Percentiles rank a stretch among this genome's conserved stretches.
phyloP scores from a whole-genome alignment of 495 filamentous ascomycete species.

The Diplogelasinospora grovesii region DNA sequence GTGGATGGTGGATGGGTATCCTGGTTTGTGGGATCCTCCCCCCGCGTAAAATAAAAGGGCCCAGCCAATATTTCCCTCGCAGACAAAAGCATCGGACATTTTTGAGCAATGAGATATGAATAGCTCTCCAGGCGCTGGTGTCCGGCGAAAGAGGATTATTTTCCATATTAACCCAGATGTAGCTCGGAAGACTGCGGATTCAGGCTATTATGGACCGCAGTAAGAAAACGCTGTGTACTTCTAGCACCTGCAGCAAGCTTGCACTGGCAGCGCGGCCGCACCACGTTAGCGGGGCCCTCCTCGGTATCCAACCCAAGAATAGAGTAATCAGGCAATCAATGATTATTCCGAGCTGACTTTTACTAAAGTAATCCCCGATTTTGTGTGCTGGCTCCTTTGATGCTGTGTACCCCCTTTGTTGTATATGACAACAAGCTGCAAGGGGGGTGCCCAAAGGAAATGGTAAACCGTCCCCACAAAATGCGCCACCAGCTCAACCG shows the following conservation, averaged over 20 bases:
- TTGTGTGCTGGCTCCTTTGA: no score
- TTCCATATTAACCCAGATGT: conserved; percentile 8
- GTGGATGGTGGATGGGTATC: conserved; percentile 6
- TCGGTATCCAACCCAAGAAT: conserved; percentile 4
- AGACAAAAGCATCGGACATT: not conserved
- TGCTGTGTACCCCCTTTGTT: no score
- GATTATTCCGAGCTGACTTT: no score
- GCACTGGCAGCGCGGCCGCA: not conserved
- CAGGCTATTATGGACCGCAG: not conserved
- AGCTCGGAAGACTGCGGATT: not conserved
- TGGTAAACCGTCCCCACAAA: no score
- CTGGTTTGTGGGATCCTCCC: conserved; percentile 18
- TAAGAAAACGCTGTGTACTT: not conserved
- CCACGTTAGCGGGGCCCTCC: conserved; percentile 1
- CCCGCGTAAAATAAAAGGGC: conserved; percentile 11
- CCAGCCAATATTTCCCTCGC: no score
- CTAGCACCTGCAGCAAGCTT: no score
- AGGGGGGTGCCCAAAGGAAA: no score
- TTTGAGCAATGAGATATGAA: not conserved
- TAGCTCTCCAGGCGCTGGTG: not conserved
- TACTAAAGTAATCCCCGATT: no score
- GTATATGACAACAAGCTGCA: no score
- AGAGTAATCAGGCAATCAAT: no score
- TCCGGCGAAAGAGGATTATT: conserved; percentile 7
- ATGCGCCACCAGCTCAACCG: no score